Evolutionary conservation across 441 rosid species (phyloP).

Genomic region (Jatropha podagrica): DNA sequence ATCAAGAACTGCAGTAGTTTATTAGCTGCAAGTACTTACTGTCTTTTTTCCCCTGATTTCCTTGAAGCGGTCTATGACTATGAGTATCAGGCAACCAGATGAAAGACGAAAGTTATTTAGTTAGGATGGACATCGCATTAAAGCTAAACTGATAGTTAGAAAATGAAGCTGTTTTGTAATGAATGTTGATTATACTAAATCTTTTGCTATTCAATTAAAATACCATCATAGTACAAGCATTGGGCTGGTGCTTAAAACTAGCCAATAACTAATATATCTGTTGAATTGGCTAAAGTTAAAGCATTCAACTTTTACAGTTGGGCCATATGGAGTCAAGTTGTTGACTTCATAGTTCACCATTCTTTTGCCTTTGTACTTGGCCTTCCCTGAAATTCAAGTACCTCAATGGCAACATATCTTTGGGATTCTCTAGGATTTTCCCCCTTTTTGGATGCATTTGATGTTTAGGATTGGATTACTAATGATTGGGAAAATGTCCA

Average conservation of each 20-base stretch:
- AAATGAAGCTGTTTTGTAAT: neutral
- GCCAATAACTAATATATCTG: neutral
- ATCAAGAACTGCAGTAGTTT: neutral
- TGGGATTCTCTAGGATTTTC: neutral
- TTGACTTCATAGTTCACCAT: neutral
- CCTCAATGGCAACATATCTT: neutral
- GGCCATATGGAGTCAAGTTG: neutral
- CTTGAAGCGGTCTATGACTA: neutral
- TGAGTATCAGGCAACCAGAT: neutral
- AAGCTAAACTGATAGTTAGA: neutral
- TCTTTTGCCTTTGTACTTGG: neutral
- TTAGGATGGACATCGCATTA: neutral
- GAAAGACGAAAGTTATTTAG: neutral
- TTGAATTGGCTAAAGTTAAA: neutral
- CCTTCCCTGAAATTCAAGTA: constrained; percentile 1
- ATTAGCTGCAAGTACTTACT: neutral
- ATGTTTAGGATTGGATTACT: neutral
- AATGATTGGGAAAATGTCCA: neutral
- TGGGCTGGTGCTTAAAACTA: neutral
- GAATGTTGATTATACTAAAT: neutral
- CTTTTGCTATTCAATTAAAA: neutral
- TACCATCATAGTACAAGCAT: neutral
- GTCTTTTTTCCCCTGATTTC: neutral
- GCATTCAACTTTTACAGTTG: neutral
- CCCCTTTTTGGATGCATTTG: neutral